Conservation (phyloP, 2,329 filamentous ascomycete genomes). For the Ascochyta fabae region DNA sequence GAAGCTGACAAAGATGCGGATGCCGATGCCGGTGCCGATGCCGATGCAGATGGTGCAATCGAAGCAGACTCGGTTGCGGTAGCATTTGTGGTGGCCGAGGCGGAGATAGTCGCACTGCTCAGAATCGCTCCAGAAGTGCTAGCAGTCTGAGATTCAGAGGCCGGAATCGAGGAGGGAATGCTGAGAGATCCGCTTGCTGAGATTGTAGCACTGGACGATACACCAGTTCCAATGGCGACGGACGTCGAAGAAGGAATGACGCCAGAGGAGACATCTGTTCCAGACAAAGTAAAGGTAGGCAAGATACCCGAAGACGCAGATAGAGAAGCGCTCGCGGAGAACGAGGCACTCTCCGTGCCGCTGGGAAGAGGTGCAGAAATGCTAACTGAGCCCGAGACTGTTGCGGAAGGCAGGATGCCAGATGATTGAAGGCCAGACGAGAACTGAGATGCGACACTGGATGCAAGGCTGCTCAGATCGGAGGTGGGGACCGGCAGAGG, state of each 20-base stretch:
- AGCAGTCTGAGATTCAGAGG: constrained; percentile 24
- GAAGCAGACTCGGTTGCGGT: constrained; percentile 5
- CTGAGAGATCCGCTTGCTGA: constrained; percentile 19
- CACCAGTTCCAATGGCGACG: constrained; percentile 5
- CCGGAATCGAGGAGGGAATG: constrained; percentile 28
- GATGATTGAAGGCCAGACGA: constrained; percentile 16
- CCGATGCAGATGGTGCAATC: not conserved
- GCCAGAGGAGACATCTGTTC: constrained; percentile 17
- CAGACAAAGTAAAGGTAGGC: constrained; percentile 17
- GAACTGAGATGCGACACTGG: constrained; percentile 20
- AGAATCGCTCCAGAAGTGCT: constrained; percentile 13
- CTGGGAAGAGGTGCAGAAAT: constrained; percentile 9
- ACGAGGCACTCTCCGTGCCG: constrained; percentile 6
- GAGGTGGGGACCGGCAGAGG: constrained; percentile 21
- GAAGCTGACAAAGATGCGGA: constrained; percentile 4
- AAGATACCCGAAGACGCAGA: constrained; percentile 18
- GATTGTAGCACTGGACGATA: constrained; percentile 9
- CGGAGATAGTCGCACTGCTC: constrained; percentile 2
- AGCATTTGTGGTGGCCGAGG: not conserved
- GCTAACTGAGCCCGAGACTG: constrained; percentile 8
- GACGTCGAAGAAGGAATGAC: constrained; percentile 6
- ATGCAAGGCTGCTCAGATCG: constrained; percentile 19
- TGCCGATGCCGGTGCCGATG: not conserved
- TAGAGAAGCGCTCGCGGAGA: constrained; percentile 9
- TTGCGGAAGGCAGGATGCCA: constrained; percentile 17